Evolutionary conservation across 1,284 basidiomycete genomes (phyloP), one percentile per base, ranked within the genome.

Genomic region (Ustilago loliicola): DNA sequence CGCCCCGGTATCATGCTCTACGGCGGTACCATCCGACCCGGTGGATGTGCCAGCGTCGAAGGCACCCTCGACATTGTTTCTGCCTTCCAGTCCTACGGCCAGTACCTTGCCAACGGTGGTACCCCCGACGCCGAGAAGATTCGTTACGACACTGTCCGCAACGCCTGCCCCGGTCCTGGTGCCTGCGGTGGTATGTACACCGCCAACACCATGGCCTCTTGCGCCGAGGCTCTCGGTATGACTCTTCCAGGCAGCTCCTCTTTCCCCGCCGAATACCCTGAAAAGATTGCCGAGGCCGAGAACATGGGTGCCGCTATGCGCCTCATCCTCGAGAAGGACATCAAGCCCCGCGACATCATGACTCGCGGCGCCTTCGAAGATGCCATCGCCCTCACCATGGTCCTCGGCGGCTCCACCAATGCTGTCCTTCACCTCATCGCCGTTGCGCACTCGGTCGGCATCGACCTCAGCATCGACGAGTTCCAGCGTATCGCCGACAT

Each of bases 161-260:
- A 86, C 65, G 72, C 80, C 10, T 86, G 85, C 70, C 85, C 85
- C 36, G 84, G 84, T 58, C 76, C 80, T 0, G 85, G 85, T 38
- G 84, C 84, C 11, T 86, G 85, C 60, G 84, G 84, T 66, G 85
- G 85, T 38, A 86, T 86, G 85, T 86, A 86, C 73, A 80, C 85
- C 32, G 85, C 85, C 66, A 86, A 86, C 76, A 86, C 85, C 29
- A 85, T 86, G 74, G 83, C 84, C 7, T 85, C 84, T 1, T 85
- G 82, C 65, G 73, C 83, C 19, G 85, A 86, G 50, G 83, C 80
- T 3, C 68, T 86, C 17, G 85, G 85, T 52, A 86, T 86, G 84
- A 83, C 84, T 13, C 73, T 86, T 19, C 85, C 85, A 19, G 84
- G 84, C 29, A 78, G 72, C 62, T 77, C 79, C 25, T 82, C 81